phyloP scores from a whole-genome alignment of 2,329 filamentous ascomycete genomes.

The Fusarium sp. region DNA sequence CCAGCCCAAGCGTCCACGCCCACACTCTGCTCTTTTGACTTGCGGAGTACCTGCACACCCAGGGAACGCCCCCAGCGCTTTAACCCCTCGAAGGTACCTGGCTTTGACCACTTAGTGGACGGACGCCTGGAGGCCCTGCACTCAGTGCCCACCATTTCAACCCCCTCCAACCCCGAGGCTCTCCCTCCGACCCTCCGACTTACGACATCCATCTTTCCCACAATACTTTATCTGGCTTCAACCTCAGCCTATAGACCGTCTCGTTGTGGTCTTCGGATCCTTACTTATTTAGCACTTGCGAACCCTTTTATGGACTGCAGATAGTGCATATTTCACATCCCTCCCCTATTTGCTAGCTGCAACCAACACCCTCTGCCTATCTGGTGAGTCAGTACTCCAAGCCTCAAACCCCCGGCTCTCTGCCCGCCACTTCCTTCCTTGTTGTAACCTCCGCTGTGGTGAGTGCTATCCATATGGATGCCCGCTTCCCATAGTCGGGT shows the following conservation, averaged over 20 bases:
- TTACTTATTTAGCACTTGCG: conserved; percentile 11
- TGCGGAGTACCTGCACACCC: conserved; percentile 34
- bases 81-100: conserved; percentile 36
- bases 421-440: conserved; percentile 37
- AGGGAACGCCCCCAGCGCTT: conserved; percentile 30
- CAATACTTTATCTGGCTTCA: conserved; percentile 43
- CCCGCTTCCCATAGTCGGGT: conserved; percentile 39
- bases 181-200: conserved; percentile 45
- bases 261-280: conserved; percentile 14
- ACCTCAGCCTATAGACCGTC: conserved; percentile 33
- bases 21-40: conserved; percentile 21
- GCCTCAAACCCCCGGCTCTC: conserved; percentile 28
- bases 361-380: conserved; percentile 27
- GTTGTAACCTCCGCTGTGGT: conserved; percentile 35
- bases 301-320: conserved; percentile 43
- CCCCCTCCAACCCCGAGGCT: conserved; percentile 43
- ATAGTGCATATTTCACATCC: conserved; percentile 28
- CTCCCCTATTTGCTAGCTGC: conserved; percentile 2
- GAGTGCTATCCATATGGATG: conserved; percentile 44
- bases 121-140: conserved; percentile 37
- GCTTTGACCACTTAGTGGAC: conserved; percentile 27
- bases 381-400: conserved; percentile 44
- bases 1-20: conserved; percentile 37
- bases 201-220: conserved; percentile 43
- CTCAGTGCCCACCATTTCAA: conserved; percentile 49